Conservation (phyloP, 345 rosid genomes). For the Carallia brachiata region DNA sequence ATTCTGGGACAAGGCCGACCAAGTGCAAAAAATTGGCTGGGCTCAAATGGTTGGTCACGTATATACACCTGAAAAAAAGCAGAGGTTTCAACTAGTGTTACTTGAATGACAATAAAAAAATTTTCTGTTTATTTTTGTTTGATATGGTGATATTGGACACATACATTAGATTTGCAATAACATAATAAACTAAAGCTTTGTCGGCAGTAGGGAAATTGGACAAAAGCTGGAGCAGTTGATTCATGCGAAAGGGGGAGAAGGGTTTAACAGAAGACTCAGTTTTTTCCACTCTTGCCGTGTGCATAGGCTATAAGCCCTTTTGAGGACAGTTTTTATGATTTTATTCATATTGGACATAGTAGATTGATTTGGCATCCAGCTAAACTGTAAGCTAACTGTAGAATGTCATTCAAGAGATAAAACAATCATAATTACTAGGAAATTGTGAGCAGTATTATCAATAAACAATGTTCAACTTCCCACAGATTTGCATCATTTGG, state of each 20-base stretch:
- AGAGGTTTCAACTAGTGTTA: background rate
- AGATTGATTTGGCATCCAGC: background rate
- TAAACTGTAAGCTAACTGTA: background rate
- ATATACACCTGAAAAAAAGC: conserved; percentile 60
- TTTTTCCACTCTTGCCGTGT: background rate
- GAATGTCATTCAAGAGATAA: background rate
- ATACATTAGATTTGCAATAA: too few species aligned
- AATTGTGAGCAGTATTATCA: too few species aligned
- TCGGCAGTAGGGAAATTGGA: too few species aligned
- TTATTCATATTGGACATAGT: background rate
- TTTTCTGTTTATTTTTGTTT: background rate
- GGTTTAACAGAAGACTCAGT: too few species aligned
- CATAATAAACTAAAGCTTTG: too few species aligned
- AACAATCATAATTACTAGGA: background rate
- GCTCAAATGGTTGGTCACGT: conserved; percentile 83
- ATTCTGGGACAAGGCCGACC: conserved; percentile 64
- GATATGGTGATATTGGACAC: background rate
- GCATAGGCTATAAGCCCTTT: background rate
- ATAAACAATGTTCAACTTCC: too few species aligned
- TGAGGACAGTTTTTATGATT: background rate
- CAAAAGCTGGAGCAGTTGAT: too few species aligned
- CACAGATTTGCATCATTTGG: background rate
- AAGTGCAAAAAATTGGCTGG: conserved; percentile 72
- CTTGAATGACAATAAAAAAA: background rate
- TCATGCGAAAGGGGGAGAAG: too few species aligned